Evolutionary conservation across 2,329 filamentous ascomycete species (phyloP).

Genomic region (Fusarium sublunatum): DNA sequence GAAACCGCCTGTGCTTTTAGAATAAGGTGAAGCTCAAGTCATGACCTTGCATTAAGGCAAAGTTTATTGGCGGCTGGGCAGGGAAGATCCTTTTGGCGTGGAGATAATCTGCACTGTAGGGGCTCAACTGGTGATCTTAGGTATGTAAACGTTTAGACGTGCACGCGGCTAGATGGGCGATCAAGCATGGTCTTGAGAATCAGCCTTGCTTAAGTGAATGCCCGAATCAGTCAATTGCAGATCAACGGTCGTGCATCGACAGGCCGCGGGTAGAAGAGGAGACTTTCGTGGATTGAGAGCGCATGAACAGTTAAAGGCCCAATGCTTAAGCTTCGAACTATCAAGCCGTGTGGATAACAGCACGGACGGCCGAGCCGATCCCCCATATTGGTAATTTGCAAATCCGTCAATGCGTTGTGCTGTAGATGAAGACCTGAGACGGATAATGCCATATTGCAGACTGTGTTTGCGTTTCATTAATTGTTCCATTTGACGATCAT

Average conservation of each 20-base stretch:
- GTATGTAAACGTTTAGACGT: too few relatives aligned
- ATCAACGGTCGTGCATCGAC: constrained; percentile 6
- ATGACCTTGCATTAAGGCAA: not conserved
- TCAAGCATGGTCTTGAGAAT: not conserved
- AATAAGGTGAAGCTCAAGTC: not conserved
- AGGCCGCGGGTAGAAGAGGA: too few relatives aligned
- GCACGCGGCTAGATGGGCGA: not conserved
- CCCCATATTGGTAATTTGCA: too few relatives aligned
- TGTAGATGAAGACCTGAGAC: not conserved
- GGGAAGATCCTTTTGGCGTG: not conserved
- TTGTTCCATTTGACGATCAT: not conserved
- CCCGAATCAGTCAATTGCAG: not conserved
- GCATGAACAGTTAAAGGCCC: too few relatives aligned
- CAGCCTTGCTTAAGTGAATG: not conserved
- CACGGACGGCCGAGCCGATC: too few relatives aligned
- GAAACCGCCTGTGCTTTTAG: not conserved
- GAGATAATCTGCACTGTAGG: not conserved
- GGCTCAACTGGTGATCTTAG: too few relatives aligned
- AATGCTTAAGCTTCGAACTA: too few relatives aligned
- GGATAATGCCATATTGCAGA: not conserved
- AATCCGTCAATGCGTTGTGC: too few relatives aligned
- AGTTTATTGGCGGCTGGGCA: not conserved
- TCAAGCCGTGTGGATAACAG: too few relatives aligned
- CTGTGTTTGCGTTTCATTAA: not conserved
- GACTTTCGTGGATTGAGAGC: too few relatives aligned